Evolutionary conservation across 441 rosid genomes (phyloP).

Genomic region (Adansonia madagascariensis): DNA sequence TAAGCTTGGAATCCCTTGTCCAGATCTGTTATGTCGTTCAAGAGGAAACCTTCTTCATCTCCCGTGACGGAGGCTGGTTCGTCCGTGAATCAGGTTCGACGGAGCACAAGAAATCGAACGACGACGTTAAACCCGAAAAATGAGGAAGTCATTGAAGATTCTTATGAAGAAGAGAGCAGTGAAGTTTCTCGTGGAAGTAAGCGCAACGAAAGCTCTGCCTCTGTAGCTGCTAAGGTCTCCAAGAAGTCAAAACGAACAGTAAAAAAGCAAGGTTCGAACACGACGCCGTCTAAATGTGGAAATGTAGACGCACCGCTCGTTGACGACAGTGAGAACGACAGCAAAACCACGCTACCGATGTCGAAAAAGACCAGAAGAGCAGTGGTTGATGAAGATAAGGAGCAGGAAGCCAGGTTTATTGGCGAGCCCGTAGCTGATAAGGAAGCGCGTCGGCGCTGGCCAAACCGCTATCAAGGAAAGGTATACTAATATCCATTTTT

Average conservation of each 20-base stretch:
- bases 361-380: background rate
- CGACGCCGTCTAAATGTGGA: background rate
- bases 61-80: background rate
- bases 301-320: background rate
- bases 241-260: background rate
- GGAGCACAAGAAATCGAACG: background rate
- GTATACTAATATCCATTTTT: slow-evolving; percentile 8
- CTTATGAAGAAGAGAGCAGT: background rate
- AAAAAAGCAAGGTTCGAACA: background rate
- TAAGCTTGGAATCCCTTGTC: background rate
- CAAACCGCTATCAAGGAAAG: slow-evolving; percentile 48
- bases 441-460: slow-evolving; percentile 61
- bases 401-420: slow-evolving; percentile 36
- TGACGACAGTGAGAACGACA: background rate
- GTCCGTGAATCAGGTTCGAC: background rate
- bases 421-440: slow-evolving; percentile 42
- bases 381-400: slow-evolving; percentile 22
- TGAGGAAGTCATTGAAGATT: background rate
- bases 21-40: background rate
- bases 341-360: background rate
- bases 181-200: background rate
- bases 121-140: background rate
- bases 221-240: too few species aligned
- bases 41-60: background rate
- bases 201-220: background rate